These are phyloP conservation scores for Rhodosporidiobolus sp. DNA, from an alignment of 768 basidiomycete species.

Conservation along the genomic window DNA sequence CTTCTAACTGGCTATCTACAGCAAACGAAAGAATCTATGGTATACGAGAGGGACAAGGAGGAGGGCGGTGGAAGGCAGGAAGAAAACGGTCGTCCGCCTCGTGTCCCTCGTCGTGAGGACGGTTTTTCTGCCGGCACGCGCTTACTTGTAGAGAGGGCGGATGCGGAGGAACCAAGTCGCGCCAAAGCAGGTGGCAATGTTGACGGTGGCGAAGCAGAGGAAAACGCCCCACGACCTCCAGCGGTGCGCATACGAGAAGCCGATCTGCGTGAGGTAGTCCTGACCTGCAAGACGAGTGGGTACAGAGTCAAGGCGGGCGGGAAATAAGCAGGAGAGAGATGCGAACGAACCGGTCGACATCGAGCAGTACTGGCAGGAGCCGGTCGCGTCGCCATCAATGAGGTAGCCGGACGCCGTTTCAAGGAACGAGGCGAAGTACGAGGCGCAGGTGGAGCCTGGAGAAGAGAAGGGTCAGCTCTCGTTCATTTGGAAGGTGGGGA, in stretches of 20 bases:
- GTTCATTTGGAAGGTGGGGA: too few relatives aligned
- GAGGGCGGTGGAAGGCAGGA: too few relatives aligned
- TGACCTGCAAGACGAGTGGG: neutral
- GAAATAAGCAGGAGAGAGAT: neutral
- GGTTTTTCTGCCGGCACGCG: too few relatives aligned
- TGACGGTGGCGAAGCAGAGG: conserved; percentile 13
- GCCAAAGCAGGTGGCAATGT: neutral
- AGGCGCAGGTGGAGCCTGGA: conserved; percentile 26
- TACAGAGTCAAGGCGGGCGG: neutral
- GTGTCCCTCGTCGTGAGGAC: too few relatives aligned
- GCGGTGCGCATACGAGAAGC: conserved; percentile 8
- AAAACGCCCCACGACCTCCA: conserved; percentile 22
- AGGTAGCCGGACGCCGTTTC: conserved; percentile 27
- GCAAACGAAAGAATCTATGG: too few relatives aligned
- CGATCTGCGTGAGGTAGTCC: conserved; percentile 17
- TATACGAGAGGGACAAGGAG: too few relatives aligned
- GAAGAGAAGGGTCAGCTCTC: neutral
- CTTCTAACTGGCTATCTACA: too few relatives aligned
- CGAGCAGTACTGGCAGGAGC: conserved; percentile 7
- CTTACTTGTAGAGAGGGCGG: conserved; percentile 23
- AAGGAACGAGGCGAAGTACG: conserved; percentile 30
- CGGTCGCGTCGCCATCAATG: conserved; percentile 14
- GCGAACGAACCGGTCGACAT: neutral
- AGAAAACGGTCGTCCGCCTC: too few relatives aligned
- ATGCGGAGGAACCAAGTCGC: conserved; percentile 17